Conservation (phyloP, 2,329 filamentous ascomycete genomes). For the Colletotrichum liriopes region DNA sequence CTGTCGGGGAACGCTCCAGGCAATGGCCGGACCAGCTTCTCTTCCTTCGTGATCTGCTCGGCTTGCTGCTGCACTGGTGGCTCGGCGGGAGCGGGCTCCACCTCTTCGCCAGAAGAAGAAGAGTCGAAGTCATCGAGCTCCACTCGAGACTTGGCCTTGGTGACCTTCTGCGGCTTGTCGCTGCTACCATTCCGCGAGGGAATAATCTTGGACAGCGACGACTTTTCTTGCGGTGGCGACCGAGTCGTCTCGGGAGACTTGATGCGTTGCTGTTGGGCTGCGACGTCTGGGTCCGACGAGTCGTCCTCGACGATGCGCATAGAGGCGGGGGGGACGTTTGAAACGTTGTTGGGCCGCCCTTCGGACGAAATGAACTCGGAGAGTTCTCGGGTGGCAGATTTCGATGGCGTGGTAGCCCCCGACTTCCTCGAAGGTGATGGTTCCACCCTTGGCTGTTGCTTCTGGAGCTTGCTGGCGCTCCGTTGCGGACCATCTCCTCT, state of each 20-base stretch:
- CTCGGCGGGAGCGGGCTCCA: conserved; percentile 46
- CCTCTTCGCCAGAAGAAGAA: conserved; percentile 67
- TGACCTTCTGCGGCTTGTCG: conserved; percentile 66
- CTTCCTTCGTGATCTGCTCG: conserved; percentile 43
- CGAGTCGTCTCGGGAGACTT: conserved; percentile 51
- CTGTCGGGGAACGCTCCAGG: conserved; percentile 61
- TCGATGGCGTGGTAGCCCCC: conserved; percentile 48
- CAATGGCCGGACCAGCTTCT: conserved; percentile 51
- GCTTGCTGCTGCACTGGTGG: conserved; percentile 50
- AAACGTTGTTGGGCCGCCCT: conserved; percentile 65
- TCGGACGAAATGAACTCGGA: conserved; percentile 60
- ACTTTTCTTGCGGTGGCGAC: conserved; percentile 60
- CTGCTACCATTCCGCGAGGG: conserved; percentile 60
- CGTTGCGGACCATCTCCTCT: conserved; percentile 60
- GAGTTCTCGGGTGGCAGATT: conserved; percentile 58
- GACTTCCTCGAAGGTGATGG: conserved; percentile 63
- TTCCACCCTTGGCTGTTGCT: conserved; percentile 70
- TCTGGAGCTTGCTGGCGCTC: conserved; percentile 79
- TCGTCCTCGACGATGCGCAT: conserved; percentile 73
- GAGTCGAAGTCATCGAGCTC: conserved; percentile 81
- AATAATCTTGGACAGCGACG: conserved; percentile 60
- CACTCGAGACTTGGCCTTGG: conserved; percentile 73
- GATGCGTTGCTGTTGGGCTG: conserved; percentile 46
- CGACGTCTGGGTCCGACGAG: conserved; percentile 48
- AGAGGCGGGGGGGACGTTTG: conserved; percentile 67